Conservation (phyloP, 768 basidiomycete genomes). For the Amanita inopinata region DNA sequence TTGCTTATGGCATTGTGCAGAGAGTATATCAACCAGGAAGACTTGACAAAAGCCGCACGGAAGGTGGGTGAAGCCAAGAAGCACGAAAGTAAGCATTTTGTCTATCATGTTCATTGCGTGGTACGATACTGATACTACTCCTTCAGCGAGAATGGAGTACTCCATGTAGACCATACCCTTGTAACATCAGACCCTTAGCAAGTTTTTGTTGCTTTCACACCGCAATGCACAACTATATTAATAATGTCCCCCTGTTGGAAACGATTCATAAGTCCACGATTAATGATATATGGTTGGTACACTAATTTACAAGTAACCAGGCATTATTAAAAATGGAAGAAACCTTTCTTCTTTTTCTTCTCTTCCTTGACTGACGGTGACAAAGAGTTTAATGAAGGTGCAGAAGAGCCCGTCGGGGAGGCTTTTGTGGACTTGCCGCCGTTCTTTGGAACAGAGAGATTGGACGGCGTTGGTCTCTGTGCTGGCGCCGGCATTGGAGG, state of each 20-base stretch:
- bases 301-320: slow-evolving; percentile 7
- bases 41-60: slow-evolving; percentile 90
- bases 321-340: slow-evolving; percentile 48
- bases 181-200: slow-evolving; percentile 12
- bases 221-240: neutral
- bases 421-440: slow-evolving; percentile 31
- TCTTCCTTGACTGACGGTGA: slow-evolving; percentile 33
- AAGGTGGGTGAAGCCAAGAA: slow-evolving; percentile 97
- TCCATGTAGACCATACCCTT: slow-evolving; percentile 24
- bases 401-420: slow-evolving; percentile 45
- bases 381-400: slow-evolving; percentile 32
- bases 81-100: slow-evolving; percentile 82
- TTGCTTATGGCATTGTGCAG: slow-evolving; percentile 24
- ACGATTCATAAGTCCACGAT: slow-evolving; percentile 6
- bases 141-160: slow-evolving; percentile 46
- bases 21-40: slow-evolving; percentile 89
- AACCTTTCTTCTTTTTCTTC: slow-evolving; percentile 72
- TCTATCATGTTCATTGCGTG: neutral
- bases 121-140: slow-evolving; percentile 9
- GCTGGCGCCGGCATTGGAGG: slow-evolving; percentile 52
- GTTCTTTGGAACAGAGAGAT: slow-evolving; percentile 24
- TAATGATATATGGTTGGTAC: slow-evolving; percentile 13
- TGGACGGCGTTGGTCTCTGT: slow-evolving; percentile 27
- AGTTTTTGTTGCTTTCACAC: slow-evolving; percentile 2
- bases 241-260: neutral